These are phyloP conservation scores for Musa schizocarpa DNA, from an alignment of 176 grass and related monocot genomes.

Conservation along the genomic window DNA sequence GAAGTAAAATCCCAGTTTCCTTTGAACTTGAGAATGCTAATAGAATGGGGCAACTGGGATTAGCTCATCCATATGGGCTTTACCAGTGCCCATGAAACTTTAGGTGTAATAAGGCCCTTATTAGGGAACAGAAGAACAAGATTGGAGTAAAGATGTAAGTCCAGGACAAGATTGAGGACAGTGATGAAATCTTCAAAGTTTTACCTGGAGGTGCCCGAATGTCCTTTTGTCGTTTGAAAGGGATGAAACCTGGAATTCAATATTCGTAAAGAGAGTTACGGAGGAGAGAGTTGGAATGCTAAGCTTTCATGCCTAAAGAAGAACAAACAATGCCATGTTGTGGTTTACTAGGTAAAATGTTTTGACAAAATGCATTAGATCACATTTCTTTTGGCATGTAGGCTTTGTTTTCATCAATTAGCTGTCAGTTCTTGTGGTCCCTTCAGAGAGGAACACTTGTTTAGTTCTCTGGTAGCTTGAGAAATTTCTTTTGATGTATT, in stretches of 20 bases:
- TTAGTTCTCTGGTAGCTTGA: too few relatives aligned
- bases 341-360: constrained; percentile 43
- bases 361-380: too few relatives aligned
- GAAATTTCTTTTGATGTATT: too few relatives aligned
- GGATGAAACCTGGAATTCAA: constrained; percentile 96
- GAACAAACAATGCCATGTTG: constrained; percentile 93
- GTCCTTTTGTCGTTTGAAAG: constrained; percentile 87
- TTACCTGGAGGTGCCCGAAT: constrained; percentile 64
- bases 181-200: constrained; percentile 81
- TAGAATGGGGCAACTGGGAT: constrained; percentile 16
- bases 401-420: too few relatives aligned
- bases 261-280: constrained; percentile 65
- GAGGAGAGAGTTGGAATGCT: constrained; percentile 87
- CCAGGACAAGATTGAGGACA: constrained; percentile 86
- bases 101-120: constrained; percentile 83
- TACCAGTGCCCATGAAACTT: neutral
- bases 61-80: neutral
- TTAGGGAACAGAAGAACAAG: constrained; percentile 73
- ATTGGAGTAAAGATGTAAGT: constrained; percentile 80
- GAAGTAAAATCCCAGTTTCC: constrained; percentile 57
- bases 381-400: too few relatives aligned
- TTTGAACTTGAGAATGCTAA: constrained; percentile 60
- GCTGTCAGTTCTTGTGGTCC: too few relatives aligned
- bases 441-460: too few relatives aligned
- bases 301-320: constrained; percentile 75